Evolutionary conservation across 257 asterid species (phyloP).

Genomic region (Capsicum rhomboideum): DNA sequence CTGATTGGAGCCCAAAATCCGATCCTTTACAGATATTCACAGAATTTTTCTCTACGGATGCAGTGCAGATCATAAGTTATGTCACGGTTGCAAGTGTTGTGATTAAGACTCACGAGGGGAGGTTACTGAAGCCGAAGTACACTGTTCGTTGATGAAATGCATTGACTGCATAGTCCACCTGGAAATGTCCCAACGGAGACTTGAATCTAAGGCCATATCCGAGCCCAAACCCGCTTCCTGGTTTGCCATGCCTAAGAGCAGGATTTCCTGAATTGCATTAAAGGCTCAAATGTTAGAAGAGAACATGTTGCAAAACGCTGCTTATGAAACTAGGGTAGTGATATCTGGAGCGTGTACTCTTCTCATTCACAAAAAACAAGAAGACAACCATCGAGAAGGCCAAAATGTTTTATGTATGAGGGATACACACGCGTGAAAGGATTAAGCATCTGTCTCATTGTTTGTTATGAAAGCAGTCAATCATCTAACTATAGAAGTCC

Average conservation of each 20-base stretch:
- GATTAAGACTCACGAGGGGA: constrained; percentile 26
- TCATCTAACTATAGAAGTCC: neutral
- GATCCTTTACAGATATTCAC: neutral
- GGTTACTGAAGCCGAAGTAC: constrained; percentile 69
- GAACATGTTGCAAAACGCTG: neutral
- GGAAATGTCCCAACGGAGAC: constrained; percentile 73
- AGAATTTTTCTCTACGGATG: neutral
- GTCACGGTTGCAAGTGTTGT: neutral
- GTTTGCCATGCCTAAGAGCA: constrained; percentile 82
- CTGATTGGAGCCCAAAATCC: neutral
- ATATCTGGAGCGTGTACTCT: neutral
- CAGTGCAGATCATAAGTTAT: neutral
- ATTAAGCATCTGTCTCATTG: neutral
- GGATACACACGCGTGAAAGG: neutral
- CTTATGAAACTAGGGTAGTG: neutral
- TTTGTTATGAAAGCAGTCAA: neutral
- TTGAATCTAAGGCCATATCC: constrained; percentile 87
- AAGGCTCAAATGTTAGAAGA: neutral
- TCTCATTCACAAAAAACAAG: neutral
- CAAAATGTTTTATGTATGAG: neutral
- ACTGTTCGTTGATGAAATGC: constrained; percentile 68
- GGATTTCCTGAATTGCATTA: constrained; percentile 58
- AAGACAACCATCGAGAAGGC: neutral
- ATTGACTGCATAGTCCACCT: constrained; percentile 73
- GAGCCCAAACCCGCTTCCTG: constrained; percentile 70